Conservation (phyloP, 2,329 filamentous ascomycete species). For the Aspergillus pseudoterreus region DNA sequence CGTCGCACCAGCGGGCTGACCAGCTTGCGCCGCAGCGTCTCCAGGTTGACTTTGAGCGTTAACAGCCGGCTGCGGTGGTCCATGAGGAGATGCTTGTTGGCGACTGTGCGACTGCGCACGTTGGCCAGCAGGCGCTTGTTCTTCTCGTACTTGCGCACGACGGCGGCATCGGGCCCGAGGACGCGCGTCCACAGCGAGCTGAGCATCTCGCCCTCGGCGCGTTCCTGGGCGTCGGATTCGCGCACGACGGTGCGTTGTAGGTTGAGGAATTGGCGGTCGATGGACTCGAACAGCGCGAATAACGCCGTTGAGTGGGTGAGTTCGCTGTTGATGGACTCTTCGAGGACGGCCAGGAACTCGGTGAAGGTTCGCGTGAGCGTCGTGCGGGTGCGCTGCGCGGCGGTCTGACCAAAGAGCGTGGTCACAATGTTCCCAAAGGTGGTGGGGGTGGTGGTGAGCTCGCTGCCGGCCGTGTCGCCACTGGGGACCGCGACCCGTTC, state of each 20-base stretch:
- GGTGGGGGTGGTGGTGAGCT: constrained; percentile 52
- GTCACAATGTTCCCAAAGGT: constrained; percentile 65
- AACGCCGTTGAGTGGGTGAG: constrained; percentile 74
- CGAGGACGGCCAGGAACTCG: constrained; percentile 80
- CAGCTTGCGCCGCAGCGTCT: constrained; percentile 76
- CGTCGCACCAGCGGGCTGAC: constrained; percentile 78
- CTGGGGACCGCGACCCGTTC: constrained; percentile 34
- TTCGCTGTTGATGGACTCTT: constrained; percentile 84
- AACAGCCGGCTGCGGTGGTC: constrained; percentile 82
- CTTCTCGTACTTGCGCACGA: constrained; percentile 86
- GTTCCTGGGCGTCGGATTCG: constrained; percentile 77
- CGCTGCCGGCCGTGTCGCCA: constrained; percentile 17
- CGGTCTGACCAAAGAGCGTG: constrained; percentile 73
- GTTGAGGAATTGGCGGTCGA: constrained; percentile 87
- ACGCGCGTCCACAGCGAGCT: constrained; percentile 81
- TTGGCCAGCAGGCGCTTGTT: constrained; percentile 76
- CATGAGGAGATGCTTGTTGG: constrained; percentile 81
- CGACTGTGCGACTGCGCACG: constrained; percentile 76
- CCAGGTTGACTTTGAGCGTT: constrained; percentile 79
- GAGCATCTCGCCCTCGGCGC: constrained; percentile 74
- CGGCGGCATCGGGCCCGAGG: constrained; percentile 69
- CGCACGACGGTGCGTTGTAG: constrained; percentile 80
- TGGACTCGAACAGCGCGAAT: constrained; percentile 85
- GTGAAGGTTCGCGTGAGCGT: constrained; percentile 83
- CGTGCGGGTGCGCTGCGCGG: constrained; percentile 72